Evolutionary conservation across 2,329 filamentous ascomycete genomes (phyloP).

Genomic region (Calonectria ilicicola): DNA sequence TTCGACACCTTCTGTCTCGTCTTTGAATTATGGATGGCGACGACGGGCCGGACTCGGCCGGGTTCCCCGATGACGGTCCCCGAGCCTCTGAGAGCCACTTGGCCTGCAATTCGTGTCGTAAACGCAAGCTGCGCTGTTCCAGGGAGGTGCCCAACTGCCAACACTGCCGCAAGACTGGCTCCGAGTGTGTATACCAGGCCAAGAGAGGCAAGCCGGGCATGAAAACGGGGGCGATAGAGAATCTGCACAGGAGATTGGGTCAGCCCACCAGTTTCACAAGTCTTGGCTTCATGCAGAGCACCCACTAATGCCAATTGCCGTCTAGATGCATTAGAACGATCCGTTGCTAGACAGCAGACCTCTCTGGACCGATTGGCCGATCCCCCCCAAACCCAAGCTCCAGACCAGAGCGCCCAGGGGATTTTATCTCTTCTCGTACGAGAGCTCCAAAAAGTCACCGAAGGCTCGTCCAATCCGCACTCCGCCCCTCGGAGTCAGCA

Average conservation of each 20-base stretch:
- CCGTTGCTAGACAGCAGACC: conserved; percentile 28
- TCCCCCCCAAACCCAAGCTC: not conserved
- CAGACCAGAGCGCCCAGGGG: not conserved
- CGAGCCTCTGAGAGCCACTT: not conserved
- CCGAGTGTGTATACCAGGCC: conserved; percentile 45
- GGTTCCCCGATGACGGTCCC: conserved; percentile 5
- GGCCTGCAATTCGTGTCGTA: conserved; percentile 14
- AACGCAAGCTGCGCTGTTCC: conserved; percentile 18
- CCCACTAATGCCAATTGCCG: not conserved
- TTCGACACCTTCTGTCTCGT: not conserved
- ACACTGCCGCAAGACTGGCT: conserved; percentile 15
- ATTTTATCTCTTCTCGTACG: conserved; percentile 25
- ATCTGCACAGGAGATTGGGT: conserved; percentile 49
- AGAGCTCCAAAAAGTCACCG: conserved; percentile 23
- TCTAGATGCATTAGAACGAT: conserved; percentile 27
- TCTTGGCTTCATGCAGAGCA: not conserved
- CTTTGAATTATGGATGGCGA: conserved; percentile 3
- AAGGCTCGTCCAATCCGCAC: not conserved
- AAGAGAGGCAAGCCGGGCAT: conserved; percentile 51
- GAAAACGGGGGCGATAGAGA: conserved; percentile 52
- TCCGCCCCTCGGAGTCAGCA: not conserved
- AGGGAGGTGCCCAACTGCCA: conserved; percentile 1
- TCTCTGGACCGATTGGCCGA: conserved; percentile 13
- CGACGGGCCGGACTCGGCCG: conserved; percentile 2
- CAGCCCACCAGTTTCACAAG: not conserved